Percentiles rank a stretch among this genome's conserved stretches.
Evolutionary conservation across 306 rosid genomes (phyloP).

Genomic region (Prunus dulcis): DNA sequence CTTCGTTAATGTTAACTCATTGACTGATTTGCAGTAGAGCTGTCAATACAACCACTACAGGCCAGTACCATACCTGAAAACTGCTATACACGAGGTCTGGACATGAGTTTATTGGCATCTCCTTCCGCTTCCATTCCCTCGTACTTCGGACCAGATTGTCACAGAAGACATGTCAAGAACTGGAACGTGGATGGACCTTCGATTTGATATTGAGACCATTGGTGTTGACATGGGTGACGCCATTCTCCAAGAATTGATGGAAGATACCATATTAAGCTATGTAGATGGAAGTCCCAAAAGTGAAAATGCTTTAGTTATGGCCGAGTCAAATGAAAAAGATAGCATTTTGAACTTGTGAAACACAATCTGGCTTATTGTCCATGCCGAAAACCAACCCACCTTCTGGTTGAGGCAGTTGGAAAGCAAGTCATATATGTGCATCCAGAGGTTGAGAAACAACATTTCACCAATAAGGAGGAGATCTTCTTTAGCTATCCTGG

Average conservation of each 20-base stretch:
- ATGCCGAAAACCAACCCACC: conserved; percentile 18
- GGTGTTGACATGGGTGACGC: conserved; percentile 67
- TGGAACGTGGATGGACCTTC: conserved; percentile 71
- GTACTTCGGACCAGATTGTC: conserved; percentile 75
- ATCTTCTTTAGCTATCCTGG: conserved; percentile 4
- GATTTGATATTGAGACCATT: conserved; percentile 58
- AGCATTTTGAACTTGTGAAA: conserved; percentile 33
- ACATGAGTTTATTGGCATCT: conserved; percentile 75
- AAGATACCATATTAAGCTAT: conserved; percentile 59
- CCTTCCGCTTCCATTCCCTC: conserved; percentile 62
- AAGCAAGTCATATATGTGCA: conserved; percentile 5
- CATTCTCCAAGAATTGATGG: conserved; percentile 71
- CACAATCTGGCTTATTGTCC: conserved; percentile 22
- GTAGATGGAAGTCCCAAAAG: conserved; percentile 30
- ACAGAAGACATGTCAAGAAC: conserved; percentile 69
- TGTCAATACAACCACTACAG: conserved; percentile 46
- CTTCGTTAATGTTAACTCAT: conserved; percentile 24
- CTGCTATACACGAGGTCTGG: conserved; percentile 43
- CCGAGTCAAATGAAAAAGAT: conserved; percentile 26
- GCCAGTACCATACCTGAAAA: conserved; percentile 41
- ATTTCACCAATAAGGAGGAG: conserved; percentile 2
- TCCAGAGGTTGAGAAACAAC: background rate
- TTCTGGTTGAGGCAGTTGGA: conserved; percentile 8
- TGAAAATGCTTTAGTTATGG: conserved; percentile 19
- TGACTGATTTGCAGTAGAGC: conserved; percentile 48